Evolutionary conservation across 1,284 basidiomycete genomes (phyloP).

Genomic region (Ceratobasidium sp.): DNA sequence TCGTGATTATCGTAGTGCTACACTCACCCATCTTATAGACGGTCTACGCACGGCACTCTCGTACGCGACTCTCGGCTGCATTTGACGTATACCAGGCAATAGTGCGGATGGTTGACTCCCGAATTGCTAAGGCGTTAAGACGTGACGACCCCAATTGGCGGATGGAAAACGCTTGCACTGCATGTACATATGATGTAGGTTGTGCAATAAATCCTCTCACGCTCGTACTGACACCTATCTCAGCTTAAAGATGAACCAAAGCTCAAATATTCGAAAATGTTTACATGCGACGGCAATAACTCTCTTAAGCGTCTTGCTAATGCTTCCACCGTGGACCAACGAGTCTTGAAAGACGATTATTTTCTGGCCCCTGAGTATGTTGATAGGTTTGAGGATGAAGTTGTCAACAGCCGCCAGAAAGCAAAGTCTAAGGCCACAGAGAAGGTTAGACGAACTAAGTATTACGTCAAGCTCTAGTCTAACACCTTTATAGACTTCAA

Average conservation of each 20-base stretch:
- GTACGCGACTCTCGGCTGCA: conserved; percentile 44
- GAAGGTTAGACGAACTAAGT: too few relatives aligned
- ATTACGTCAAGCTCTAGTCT: too few relatives aligned
- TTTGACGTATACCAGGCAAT: conserved; percentile 47
- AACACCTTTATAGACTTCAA: too few relatives aligned
- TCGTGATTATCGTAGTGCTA: neutral
- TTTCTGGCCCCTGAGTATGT: conserved; percentile 46
- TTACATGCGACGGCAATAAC: conserved; percentile 49
- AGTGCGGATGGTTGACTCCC: conserved; percentile 4
- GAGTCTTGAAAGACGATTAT: conserved; percentile 45
- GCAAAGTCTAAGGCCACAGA: too few relatives aligned
- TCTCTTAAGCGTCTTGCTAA: conserved; percentile 14
- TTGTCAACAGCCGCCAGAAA: neutral
- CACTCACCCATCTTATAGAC: conserved; percentile 5
- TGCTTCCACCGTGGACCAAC: conserved; percentile 37
- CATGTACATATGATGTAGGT: conserved; percentile 48
- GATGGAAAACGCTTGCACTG: conserved; percentile 46
- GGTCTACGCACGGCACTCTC: neutral
- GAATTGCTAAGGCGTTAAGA: conserved; percentile 23
- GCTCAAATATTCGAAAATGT: conserved; percentile 32
- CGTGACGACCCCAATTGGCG: conserved; percentile 44
- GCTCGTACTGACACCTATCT: too few relatives aligned
- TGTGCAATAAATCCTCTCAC: too few relatives aligned
- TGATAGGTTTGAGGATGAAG: conserved; percentile 49
- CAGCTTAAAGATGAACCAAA: conserved; percentile 44